Percentiles rank a stretch among this genome's conserved stretches.
Evolutionary conservation across 176 grass and related monocot species (phyloP).

Genomic region (Musa beccarii): DNA sequence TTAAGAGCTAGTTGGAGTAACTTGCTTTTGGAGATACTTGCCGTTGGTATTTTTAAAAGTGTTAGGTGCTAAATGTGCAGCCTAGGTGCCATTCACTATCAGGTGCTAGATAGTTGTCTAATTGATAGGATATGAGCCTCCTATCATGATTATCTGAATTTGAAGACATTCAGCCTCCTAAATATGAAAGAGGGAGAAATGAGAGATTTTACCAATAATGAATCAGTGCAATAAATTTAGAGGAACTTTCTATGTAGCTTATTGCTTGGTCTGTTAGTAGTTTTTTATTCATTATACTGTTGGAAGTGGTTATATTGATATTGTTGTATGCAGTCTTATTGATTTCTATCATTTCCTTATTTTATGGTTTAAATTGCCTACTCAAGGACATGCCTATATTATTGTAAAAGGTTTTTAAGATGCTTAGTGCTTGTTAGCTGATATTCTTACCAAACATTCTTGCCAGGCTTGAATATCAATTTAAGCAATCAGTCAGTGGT

Average conservation of each 20-base stretch:
- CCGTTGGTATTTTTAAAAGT: too few species aligned
- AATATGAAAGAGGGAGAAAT: too few species aligned
- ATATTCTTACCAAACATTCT: neutral
- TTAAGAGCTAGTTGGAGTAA: too few species aligned
- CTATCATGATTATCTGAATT: neutral
- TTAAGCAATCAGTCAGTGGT: slow-evolving; percentile 12
- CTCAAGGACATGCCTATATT: neutral
- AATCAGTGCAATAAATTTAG: neutral
- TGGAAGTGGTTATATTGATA: neutral
- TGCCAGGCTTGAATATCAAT: slow-evolving; percentile 25
- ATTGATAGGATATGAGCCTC: neutral
- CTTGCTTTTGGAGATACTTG: too few species aligned
- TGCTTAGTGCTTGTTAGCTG: neutral
- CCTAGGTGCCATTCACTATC: too few species aligned
- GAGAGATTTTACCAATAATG: neutral
- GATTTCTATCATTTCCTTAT: neutral
- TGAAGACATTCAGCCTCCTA: too few species aligned
- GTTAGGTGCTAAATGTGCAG: too few species aligned
- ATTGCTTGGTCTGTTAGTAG: neutral
- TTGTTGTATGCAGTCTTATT: neutral
- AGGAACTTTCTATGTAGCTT: neutral
- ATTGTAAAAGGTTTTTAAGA: neutral
- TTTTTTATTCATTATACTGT: neutral
- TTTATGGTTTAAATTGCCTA: neutral
- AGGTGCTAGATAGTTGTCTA: neutral